phyloP scores from a whole-genome alignment of 2,329 filamentous ascomycete genomes.

The Trichophyton benhamiae region DNA sequence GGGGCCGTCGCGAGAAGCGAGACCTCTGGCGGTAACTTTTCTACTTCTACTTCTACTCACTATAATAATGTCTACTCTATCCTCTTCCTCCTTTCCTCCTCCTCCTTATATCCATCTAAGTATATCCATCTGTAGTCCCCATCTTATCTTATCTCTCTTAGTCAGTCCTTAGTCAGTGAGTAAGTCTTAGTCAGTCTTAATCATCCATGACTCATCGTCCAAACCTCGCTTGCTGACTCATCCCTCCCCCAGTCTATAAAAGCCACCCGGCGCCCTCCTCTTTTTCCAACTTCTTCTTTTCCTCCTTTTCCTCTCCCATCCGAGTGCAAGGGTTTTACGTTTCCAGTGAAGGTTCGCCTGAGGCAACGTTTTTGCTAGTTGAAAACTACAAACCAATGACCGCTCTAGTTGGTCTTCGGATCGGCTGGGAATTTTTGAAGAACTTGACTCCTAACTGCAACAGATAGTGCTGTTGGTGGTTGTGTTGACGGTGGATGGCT shows the following conservation, averaged over 20 bases:
- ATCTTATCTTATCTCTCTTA: neutral
- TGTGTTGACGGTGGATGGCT: neutral
- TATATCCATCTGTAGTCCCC: neutral
- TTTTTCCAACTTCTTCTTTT: constrained; percentile 13
- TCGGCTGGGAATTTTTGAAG: constrained; percentile 67
- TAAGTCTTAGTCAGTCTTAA: too few relatives aligned
- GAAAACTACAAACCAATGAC: constrained; percentile 63
- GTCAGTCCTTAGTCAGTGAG: neutral
- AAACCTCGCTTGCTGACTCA: constrained; percentile 12
- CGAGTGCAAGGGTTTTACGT: constrained; percentile 62
- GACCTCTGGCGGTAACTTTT: constrained; percentile 29
- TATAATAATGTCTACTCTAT: neutral
- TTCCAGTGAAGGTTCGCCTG: constrained; percentile 74
- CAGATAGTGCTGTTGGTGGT: too few relatives aligned
- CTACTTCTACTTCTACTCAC: neutral
- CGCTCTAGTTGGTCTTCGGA: constrained; percentile 57
- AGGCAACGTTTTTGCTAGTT: constrained; percentile 77
- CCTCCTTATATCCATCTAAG: neutral
- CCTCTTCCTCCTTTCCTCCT: neutral
- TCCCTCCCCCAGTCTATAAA: constrained; percentile 6
- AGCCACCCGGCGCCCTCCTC: constrained; percentile 11
- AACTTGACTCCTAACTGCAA: constrained; percentile 12
- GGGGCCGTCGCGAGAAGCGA: constrained; percentile 22
- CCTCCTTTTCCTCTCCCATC: constrained; percentile 41
- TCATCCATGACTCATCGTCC: too few relatives aligned